Percentiles rank a stretch among this genome's conserved stretches.
These are phyloP conservation scores for Phytophthora citricola DNA, from an alignment of 352 stramenopile species.

Conservation along the genomic window DNA sequence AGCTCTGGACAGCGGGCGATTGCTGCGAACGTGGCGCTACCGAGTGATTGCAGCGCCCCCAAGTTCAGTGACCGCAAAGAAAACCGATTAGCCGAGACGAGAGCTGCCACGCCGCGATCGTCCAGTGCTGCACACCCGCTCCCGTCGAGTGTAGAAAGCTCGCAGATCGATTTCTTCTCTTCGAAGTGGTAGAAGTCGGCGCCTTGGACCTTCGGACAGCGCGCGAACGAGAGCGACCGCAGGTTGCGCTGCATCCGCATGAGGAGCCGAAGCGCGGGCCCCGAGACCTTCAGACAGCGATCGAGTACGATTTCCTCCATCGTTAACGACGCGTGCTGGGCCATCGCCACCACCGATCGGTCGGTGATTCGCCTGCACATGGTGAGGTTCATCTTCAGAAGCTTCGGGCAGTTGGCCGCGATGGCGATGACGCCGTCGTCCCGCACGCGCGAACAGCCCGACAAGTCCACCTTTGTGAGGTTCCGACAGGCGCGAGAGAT, in stretches of 20 bases:
- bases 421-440: constrained; percentile 83
- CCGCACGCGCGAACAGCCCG: constrained; percentile 75
- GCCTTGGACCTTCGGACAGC: constrained; percentile 67
- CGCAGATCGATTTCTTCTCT: constrained; percentile 25
- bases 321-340: constrained; percentile 44
- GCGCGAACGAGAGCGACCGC: constrained; percentile 57
- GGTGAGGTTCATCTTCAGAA: constrained; percentile 74
- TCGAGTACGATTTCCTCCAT: constrained; percentile 53
- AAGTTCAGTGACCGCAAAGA: constrained; percentile 66
- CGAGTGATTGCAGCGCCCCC: constrained; percentile 63
- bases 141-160: constrained; percentile 52
- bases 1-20: constrained; percentile 65
- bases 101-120: constrained; percentile 47
- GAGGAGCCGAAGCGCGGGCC: constrained; percentile 59
- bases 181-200: constrained; percentile 48
- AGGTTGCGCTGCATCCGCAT: constrained; percentile 61
- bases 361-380: constrained; percentile 87
- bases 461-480: constrained; percentile 68
- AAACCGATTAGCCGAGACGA: constrained; percentile 61
- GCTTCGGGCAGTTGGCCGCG: constrained; percentile 46
- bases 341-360: constrained; percentile 60
- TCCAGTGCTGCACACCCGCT: constrained; percentile 59
- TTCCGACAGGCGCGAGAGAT: constrained; percentile 49
- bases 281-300: constrained; percentile 77
- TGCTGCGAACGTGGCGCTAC: constrained; percentile 59